phyloP scores from a whole-genome alignment of 768 basidiomycete genomes.

The Russula sp. region DNA sequence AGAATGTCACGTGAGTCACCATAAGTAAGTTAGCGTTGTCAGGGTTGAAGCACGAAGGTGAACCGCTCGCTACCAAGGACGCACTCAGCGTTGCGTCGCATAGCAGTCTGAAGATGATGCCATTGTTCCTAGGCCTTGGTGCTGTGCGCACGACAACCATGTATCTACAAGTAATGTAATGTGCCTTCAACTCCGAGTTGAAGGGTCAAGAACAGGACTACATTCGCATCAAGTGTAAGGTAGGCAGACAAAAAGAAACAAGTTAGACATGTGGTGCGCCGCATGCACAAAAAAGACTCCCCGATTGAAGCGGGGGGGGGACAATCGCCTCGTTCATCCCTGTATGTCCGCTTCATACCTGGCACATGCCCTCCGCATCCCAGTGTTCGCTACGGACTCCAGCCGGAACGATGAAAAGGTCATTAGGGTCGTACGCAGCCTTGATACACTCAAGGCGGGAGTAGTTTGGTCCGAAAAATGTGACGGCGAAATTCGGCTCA shows the following conservation, averaged over 20 bases:
- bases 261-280: background rate
- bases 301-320: background rate
- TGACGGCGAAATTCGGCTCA: constrained; percentile 31
- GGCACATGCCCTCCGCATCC: constrained; percentile 24
- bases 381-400: constrained; percentile 35
- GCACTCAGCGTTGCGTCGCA: too few relatives aligned
- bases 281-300: background rate
- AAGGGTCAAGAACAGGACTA: background rate
- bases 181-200: too few relatives aligned
- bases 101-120: too few relatives aligned
- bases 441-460: constrained; percentile 31
- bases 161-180: too few relatives aligned
- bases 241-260: background rate
- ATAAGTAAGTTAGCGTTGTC: too few relatives aligned
- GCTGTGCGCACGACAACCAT: too few relatives aligned
- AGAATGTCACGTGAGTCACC: too few relatives aligned
- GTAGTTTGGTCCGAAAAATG: constrained; percentile 35
- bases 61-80: too few relatives aligned
- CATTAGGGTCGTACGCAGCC: constrained; percentile 31
- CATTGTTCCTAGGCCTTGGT: too few relatives aligned
- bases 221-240: background rate
- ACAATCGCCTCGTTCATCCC: constrained; percentile 1
- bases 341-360: too few relatives aligned
- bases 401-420: constrained; percentile 31
- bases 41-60: too few relatives aligned